Base-by-base conservation (phyloP, 768 basidiomycete species). In the Boletus barrowsii region DNA sequence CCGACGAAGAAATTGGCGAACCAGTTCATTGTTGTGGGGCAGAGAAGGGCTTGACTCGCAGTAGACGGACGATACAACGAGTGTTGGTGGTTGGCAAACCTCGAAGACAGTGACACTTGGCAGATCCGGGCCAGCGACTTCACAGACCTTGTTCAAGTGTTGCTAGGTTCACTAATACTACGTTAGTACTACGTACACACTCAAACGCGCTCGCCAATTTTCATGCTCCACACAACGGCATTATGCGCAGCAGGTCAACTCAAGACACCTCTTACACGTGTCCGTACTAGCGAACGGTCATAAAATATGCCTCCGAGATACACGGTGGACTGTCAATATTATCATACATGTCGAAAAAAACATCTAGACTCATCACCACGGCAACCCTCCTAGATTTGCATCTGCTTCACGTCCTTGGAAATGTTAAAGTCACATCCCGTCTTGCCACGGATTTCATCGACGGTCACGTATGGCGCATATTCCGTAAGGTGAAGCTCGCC, bases 361-460 rank as follows among this genome's bases (percentile, higher is more conserved):
- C 43, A 36, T 30, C 47, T 18, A 17, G 15, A 3, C 9, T 20
- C 42, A 44, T 59, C 56, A 10, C 47, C 58, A 54, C 44, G 48
- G 43, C 57, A 41, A 49, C 52, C 43, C 33, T 17, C 30, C 46
- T 54, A 50, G 47, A 49, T 52, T 44, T 69, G 79, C 72, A 84
- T 79, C 36, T 71, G 74, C 37, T 78, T 83, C 29, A 87, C 57
- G 24, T 78, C 67, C 43, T 74, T 72, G 49, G 78, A 70, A 18
- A 88, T 78, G 54, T 77, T 76, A 73, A 93, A 95, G 32, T 85
- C 83, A 47, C 87, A 88, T 1, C 80, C 89, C 8, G 93, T 96
- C 80, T 90, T 93, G 42, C 81, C 81, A 66, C 77, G 80, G 37
- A 95, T 83, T 63, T 94, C 90, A 33, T 91, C 90, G 32, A 94